Evolutionary conservation across 1,139 yeast species (phyloP), one percentile per base, ranked within the genome.

Genomic region (Blastobotrys illinoisensis): DNA sequence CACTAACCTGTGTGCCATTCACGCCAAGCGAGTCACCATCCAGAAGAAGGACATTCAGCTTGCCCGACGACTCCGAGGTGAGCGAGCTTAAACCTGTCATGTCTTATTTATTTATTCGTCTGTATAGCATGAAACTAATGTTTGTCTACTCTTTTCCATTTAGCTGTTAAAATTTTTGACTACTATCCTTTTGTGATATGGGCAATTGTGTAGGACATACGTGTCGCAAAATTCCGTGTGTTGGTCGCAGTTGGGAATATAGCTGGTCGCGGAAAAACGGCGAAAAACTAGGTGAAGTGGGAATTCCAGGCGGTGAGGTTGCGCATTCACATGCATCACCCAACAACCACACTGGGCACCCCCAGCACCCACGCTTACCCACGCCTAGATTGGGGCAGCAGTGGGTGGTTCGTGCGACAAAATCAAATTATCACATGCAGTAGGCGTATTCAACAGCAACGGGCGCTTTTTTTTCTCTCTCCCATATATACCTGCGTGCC

Each of bases 41-140:
- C 97, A 90, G 82, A 91, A 91, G 95, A 91, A 91, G 85, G 98
- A 91, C 77, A 90, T 91, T 76, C 96, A 89, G 79, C 86, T 91
- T 75, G 98, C 98, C 66, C 90, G 97, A 85, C 91, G 98, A 86
- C 86, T 91, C 76, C 89, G 98, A 82, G 98, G 97, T 76, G 97
- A 69, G 66, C 56, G 58, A 51, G 52, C 58, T 48, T 56, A 56
- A 53, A 36, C 36, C 48, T 45, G 26, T 32, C 40, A 32, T 32
- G 40, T 32, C 40, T 32, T 32, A 46, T 44, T 32, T 45, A 44
- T 36, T 28, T 51, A 47, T 44, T 44, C 32, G 32, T 18, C 24
- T 20, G 53, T 47, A 49, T 54, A 21, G 49, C 46, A 50, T 53
- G 49, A 45, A 26, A 44, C 18, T 48, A 19, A 21, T 45, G 32